A percentile compares a stretch with the other conserved stretches of the same genome.
Evolutionary conservation across 352 stramenopile species (phyloP).

Genomic region (Phytopythium helicoides): DNA sequence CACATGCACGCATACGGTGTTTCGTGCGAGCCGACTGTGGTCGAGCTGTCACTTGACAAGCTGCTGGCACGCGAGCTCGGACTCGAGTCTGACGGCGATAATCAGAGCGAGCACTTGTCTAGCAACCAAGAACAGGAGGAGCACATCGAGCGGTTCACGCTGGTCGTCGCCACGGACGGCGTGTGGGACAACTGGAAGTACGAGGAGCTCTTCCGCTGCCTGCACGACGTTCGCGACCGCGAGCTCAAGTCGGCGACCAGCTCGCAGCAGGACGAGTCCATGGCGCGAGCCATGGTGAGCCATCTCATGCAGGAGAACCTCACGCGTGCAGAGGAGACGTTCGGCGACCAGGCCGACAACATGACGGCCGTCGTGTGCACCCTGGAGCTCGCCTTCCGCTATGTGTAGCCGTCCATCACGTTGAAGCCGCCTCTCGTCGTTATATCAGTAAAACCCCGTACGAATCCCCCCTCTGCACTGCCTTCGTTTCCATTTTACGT

Average conservation of each 20-base stretch:
- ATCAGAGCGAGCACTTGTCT: constrained; percentile 9
- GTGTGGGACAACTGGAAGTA: constrained; percentile 92
- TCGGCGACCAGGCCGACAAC: constrained; percentile 87
- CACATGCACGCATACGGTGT: constrained; percentile 89
- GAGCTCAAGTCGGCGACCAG: constrained; percentile 8
- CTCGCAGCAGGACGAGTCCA: constrained; percentile 4
- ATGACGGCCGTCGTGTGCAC: constrained; percentile 82
- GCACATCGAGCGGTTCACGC: constrained; percentile 30
- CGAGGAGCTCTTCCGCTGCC: constrained; percentile 57
- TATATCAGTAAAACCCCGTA: too few species aligned
- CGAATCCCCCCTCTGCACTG: too few species aligned
- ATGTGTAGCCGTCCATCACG: constrained; percentile 3
- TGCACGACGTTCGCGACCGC: constrained; percentile 15
- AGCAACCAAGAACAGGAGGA: constrained; percentile 2
- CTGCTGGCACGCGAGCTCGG: constrained; percentile 20
- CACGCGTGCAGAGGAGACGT: constrained; percentile 52
- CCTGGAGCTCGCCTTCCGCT: constrained; percentile 20
- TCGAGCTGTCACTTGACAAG: constrained; percentile 43
- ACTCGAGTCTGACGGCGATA: constrained; percentile 17
- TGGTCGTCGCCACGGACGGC: constrained; percentile 80
- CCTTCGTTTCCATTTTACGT: too few species aligned
- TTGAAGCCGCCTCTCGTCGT: background rate
- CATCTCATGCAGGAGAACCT: constrained; percentile 68
- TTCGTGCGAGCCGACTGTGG: constrained; percentile 55
- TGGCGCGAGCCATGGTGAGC: constrained; percentile 27